Base-by-base conservation (phyloP, 2,329 filamentous ascomycete genomes). In the Fonsecaea multimorphosa region DNA sequence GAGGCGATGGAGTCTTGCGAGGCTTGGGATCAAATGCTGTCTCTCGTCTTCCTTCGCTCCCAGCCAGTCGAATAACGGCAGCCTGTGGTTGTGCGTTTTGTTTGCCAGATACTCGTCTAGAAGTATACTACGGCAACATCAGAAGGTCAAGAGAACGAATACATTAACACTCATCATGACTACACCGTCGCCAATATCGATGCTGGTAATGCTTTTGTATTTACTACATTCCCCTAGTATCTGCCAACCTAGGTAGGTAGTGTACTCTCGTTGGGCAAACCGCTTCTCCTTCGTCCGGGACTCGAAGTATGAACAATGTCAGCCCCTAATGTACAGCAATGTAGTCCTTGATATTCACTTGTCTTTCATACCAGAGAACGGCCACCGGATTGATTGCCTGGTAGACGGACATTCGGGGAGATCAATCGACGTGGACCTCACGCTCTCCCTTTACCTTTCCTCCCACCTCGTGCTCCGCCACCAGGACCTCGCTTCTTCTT, bases 401-500 rank as follows among this genome's bases (percentile, higher is more conserved):
- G 32, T 34, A 1, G 38, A n/a, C 4, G 38, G 38, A n/a, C 4
- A 40, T 5, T 24, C 12, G 44, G 1, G 24, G 19, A 11, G 1
- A 49, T 49, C 8, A 24, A 19, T 44, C 38, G 22, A 44, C n/a
- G 19, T 52, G 12, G 5, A 16, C 29, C n/a, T 60, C 32, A 53
- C 49, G 49, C 67, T 62, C 51, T 62, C 22, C 67, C 67, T 58
- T 66, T 69, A 11, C 67, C 64, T 38, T 66, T 65, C 46, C 63
- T 58, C 24, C 67, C 67, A 59, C 67, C 67, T 1, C 56, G 55
- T 31, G 24, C 57, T 46, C 56, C 51, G 27, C 58, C 53, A 32
- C 40, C 64, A 12, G 64, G 22, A 22, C 55, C 53, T 51, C 56
- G 67, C 57, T 69, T 70, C 63, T 64, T 66, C 63, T 65, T 70